Evolutionary conservation across 345 rosid species (phyloP).

Genomic region (Eucalyptus pauciflora): DNA sequence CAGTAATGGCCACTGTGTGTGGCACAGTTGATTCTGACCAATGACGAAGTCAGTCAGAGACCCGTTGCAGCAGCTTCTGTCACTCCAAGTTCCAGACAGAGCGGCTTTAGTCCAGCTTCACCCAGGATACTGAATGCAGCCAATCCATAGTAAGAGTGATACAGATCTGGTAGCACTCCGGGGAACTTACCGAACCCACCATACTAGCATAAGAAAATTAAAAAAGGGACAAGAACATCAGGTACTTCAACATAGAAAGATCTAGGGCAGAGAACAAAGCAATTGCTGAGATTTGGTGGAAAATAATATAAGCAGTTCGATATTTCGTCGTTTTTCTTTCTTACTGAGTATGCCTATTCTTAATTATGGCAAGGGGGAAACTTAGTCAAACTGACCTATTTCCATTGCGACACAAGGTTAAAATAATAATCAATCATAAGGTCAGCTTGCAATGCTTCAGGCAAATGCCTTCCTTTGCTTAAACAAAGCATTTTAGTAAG

Average conservation of each 20-base stretch:
- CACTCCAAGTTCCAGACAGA: conserved; percentile 62
- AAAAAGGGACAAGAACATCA: background rate
- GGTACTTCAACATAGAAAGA: background rate
- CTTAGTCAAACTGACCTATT: background rate
- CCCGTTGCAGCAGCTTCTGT: conserved; percentile 28
- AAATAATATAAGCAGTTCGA: background rate
- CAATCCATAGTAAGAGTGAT: conserved; percentile 75
- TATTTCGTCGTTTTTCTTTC: background rate
- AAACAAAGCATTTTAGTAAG: background rate
- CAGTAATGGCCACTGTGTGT: background rate
- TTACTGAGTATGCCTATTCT: background rate
- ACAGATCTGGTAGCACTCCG: conserved; percentile 52
- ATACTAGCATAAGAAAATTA: conserved; percentile 23
- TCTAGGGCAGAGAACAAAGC: background rate
- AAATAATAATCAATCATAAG: background rate
- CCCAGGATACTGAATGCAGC: conserved; percentile 84
- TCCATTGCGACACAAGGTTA: background rate
- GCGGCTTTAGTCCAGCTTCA: conserved; percentile 51
- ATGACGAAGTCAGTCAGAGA: conserved; percentile 8
- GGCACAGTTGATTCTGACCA: background rate
- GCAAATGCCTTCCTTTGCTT: background rate
- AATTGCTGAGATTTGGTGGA: background rate
- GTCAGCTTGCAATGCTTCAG: background rate
- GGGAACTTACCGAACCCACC: conserved; percentile 87
- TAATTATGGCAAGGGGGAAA: background rate